Evolutionary conservation across 192 early-diverging fungal species (phyloP).

Genomic region (Umbelopsis vinacea): DNA sequence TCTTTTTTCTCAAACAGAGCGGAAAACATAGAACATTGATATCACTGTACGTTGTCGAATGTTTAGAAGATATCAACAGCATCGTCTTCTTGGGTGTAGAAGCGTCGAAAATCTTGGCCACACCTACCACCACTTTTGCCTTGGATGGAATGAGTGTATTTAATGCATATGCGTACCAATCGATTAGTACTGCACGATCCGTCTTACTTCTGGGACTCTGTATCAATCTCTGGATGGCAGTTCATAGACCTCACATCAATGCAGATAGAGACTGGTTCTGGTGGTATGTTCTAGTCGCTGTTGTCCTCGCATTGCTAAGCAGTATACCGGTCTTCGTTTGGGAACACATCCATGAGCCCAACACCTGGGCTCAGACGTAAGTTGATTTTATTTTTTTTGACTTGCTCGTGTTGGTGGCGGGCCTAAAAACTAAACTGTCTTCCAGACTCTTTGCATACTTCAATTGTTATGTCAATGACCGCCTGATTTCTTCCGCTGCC

Average conservation of each 20-base stretch:
- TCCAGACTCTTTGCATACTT: neutral
- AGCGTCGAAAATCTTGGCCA: neutral
- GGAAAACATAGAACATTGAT: conserved; percentile 6
- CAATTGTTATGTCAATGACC: neutral
- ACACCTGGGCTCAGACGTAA: neutral
- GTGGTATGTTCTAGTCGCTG: neutral
- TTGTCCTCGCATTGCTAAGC: neutral
- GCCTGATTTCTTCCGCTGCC: neutral
- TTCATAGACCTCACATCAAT: conserved; percentile 5
- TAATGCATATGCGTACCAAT: neutral
- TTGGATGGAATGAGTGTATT: neutral
- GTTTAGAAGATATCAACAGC: neutral
- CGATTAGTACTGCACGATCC: neutral
- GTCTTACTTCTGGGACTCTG: neutral
- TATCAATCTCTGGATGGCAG: conserved; percentile 16
- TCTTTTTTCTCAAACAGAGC: neutral
- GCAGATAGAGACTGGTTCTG: conserved; percentile 5
- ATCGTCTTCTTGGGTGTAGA: conserved; percentile 1
- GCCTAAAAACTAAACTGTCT: neutral
- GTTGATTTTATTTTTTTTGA: neutral
- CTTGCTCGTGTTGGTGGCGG: neutral
- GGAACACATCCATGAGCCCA: neutral
- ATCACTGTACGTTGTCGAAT: conserved; percentile 1
- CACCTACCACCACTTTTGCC: neutral
- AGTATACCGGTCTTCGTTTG: neutral